Percentiles rank a stretch among this genome's conserved stretches.
Evolutionary conservation across 78 protist species (phyloP).

Genomic region (Capsaspora owczarzaki): DNA sequence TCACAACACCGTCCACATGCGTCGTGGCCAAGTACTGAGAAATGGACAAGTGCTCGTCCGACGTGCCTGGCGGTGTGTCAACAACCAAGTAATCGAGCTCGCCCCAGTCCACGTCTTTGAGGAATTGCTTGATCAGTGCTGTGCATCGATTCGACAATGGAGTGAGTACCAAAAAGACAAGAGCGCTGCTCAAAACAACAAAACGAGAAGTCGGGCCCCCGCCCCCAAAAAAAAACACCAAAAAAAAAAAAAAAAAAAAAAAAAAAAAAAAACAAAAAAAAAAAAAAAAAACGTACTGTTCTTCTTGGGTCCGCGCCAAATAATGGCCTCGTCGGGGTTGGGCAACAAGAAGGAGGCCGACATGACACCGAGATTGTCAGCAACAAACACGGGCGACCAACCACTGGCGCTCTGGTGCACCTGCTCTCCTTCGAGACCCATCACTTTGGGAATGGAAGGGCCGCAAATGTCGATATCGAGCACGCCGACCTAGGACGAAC

Average conservation of each 20-base stretch:
- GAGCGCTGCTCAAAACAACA: neutral
- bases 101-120: conserved; percentile 95
- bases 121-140: conserved; percentile 91
- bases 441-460: conserved; percentile 66
- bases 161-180: neutral
- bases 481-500: conserved; percentile 79
- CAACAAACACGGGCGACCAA: neutral
- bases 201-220: no score
- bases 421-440: conserved; percentile 23
- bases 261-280: no score
- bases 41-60: conserved; percentile 97
- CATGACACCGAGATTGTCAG: conserved; percentile 43
- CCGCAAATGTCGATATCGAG: conserved; percentile 90
- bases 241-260: no score
- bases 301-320: conserved; percentile 78
- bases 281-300: conserved; percentile 17
- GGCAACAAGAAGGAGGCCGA: conserved; percentile 54
- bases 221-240: no score
- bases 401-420: neutral
- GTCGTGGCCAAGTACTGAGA: conserved; percentile 49
- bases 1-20: conserved; percentile 77
- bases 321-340: conserved; percentile 45
- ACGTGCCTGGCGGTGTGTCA: conserved; percentile 98
- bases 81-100: conserved; percentile 88
- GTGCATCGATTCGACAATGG: neutral